phyloP scores from a whole-genome alignment of 1,284 basidiomycete species.

The Gomphus sp. region DNA sequence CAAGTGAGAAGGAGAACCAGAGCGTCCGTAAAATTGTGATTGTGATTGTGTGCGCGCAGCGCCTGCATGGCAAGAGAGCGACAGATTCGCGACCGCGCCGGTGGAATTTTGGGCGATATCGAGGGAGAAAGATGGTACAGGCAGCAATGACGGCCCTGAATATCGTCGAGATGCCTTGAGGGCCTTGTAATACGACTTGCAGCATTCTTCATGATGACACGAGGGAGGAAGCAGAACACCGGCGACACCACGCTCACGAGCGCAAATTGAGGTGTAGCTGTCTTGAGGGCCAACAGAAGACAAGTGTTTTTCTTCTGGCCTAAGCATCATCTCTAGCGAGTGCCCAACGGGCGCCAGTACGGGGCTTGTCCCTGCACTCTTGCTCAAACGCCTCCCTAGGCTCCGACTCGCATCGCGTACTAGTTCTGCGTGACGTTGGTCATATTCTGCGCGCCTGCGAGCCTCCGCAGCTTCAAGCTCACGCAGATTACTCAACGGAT shows the following conservation, averaged over 20 bases:
- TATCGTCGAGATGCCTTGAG: constrained; percentile 23
- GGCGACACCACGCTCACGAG: not conserved
- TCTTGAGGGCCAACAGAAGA: not conserved
- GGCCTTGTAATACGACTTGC: constrained; percentile 33
- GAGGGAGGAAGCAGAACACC: constrained; percentile 25
- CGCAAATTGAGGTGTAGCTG: not conserved
- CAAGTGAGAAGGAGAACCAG: constrained; percentile 26
- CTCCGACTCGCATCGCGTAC: constrained; percentile 32
- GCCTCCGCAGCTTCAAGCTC: constrained; percentile 82
- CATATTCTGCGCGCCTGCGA: constrained; percentile 75
- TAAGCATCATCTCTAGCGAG: constrained; percentile 8
- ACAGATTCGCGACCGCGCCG: not conserved
- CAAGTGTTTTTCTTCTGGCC: not conserved
- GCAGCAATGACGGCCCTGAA: constrained; percentile 2
- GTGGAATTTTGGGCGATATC: not conserved
- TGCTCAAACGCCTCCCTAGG: constrained; percentile 31
- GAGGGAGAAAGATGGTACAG: constrained; percentile 2
- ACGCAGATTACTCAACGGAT: constrained; percentile 64
- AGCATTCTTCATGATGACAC: constrained; percentile 37
- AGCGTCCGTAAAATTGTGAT: constrained; percentile 23
- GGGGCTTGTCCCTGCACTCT: constrained; percentile 67
- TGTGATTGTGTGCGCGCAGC: constrained; percentile 19
- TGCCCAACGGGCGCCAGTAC: constrained; percentile 36
- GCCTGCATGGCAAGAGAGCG: constrained; percentile 27
- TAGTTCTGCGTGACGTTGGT: constrained; percentile 70